Conservation (phyloP, 352 stramenopile species). For the Phytophthora pistaciae region DNA sequence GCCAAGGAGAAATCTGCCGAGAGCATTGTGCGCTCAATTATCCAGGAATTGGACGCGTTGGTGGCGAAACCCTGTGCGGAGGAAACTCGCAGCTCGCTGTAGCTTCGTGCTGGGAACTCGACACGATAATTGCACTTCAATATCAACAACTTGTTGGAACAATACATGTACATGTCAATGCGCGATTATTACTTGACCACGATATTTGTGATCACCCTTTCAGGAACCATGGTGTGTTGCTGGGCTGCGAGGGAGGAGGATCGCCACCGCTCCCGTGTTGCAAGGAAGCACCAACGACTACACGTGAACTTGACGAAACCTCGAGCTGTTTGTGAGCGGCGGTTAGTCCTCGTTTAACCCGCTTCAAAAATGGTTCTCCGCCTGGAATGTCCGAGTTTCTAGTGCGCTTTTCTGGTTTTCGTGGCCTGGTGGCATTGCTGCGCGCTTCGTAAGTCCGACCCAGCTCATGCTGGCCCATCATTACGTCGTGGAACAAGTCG, state of each 20-base stretch:
- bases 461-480: constrained; percentile 9
- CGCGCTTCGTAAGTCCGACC: background rate
- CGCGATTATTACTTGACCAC: background rate
- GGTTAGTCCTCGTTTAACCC: background rate
- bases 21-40: constrained; percentile 34
- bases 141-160: no score
- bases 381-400: background rate
- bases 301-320: constrained; percentile 9
- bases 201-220: constrained; percentile 12
- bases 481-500: constrained; percentile 29
- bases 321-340: background rate
- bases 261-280: background rate
- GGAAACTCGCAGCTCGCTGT: constrained; percentile 6
- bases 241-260: background rate
- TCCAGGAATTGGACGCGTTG: constrained; percentile 21
- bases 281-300: constrained; percentile 26
- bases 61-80: background rate
- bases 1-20: constrained; percentile 32
- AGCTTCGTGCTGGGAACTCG: background rate
- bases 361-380: background rate
- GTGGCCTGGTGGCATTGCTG: background rate
- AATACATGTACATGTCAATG: background rate
- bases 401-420: background rate
- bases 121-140: no score
- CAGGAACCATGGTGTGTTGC: constrained; percentile 22